A percentile compares a stretch with the other conserved stretches of the same genome.
Evolutionary conservation across 495 filamentous ascomycete species (phyloP).

Genomic region (Penicillium maclennaniae): DNA sequence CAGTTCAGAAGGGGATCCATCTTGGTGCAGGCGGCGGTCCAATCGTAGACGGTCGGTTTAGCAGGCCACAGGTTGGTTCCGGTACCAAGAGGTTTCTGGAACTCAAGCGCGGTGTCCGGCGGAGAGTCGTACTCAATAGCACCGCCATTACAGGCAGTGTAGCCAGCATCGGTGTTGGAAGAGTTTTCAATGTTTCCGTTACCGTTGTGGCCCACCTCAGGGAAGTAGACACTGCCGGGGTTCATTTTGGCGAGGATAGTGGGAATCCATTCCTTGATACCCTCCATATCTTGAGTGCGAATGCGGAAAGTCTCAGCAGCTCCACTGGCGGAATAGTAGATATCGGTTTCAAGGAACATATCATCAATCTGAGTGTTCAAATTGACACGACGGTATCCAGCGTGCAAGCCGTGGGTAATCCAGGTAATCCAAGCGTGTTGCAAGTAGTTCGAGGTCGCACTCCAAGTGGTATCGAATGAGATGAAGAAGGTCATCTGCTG

Average conservation of each 20-base stretch:
- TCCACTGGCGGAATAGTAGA: constrained; percentile 52
- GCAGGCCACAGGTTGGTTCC: constrained; percentile 54
- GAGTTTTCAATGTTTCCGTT: constrained; percentile 56
- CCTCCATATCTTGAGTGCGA: constrained; percentile 45
- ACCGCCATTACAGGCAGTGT: constrained; percentile 27
- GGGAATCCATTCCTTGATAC: constrained; percentile 47
- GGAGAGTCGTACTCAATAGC: constrained; percentile 36
- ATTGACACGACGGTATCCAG: constrained; percentile 53
- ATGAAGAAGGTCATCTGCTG: constrained; percentile 64
- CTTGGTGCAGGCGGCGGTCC: constrained; percentile 44
- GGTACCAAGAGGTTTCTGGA: constrained; percentile 53
- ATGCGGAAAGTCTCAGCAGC: constrained; percentile 43
- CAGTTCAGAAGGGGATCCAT: constrained; percentile 49
- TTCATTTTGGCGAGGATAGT: constrained; percentile 52
- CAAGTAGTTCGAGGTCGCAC: constrained; percentile 50
- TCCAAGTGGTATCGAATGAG: constrained; percentile 53
- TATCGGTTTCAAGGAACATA: constrained; percentile 54
- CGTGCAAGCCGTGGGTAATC: constrained; percentile 54
- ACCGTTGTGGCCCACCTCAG: constrained; percentile 59
- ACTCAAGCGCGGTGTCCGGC: constrained; percentile 51
- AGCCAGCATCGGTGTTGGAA: constrained; percentile 33
- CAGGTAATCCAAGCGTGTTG: constrained; percentile 65
- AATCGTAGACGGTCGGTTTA: constrained; percentile 42
- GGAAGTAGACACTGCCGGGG: constrained; percentile 50
- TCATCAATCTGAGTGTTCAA: constrained; percentile 63